phyloP scores from a whole-genome alignment of 2,329 filamentous ascomycete genomes.

The Hypoxylon rubiginosum region DNA sequence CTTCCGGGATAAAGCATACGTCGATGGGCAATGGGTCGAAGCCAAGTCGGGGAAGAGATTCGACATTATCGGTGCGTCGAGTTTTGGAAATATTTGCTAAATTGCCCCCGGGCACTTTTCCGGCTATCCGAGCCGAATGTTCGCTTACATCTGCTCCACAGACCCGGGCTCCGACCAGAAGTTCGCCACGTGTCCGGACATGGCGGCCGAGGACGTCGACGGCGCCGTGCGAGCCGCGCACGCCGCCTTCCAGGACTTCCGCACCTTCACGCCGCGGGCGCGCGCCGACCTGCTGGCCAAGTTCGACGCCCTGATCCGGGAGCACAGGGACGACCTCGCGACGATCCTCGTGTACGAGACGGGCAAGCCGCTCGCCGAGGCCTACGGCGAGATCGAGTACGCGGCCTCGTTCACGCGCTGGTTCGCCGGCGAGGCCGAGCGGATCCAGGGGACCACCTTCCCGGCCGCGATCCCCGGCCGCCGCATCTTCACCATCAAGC shows the following conservation, averaged over 20 bases:
- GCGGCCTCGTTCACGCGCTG: slow-evolving; percentile 67
- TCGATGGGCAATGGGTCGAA: slow-evolving; percentile 68
- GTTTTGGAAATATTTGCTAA: no score
- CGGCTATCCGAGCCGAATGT: no score
- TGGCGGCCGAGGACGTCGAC: slow-evolving; percentile 71
- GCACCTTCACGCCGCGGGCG: slow-evolving; percentile 69
- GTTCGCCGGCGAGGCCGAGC: slow-evolving; percentile 67
- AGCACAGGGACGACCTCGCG: slow-evolving; percentile 72
- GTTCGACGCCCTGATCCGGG: slow-evolving; percentile 75
- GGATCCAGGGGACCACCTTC: slow-evolving; percentile 70
- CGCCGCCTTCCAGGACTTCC: slow-evolving; percentile 71
- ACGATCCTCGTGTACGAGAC: slow-evolving; percentile 73
- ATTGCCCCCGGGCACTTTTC: not conserved
- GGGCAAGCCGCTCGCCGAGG: slow-evolving; percentile 68
- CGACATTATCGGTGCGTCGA: slow-evolving; percentile 66
- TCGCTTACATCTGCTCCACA: slow-evolving; percentile 44
- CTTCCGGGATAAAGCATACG: slow-evolving; percentile 66
- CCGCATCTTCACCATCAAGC: slow-evolving; percentile 79
- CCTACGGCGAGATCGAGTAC: slow-evolving; percentile 69
- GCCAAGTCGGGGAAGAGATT: slow-evolving; percentile 69
- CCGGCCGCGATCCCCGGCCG: slow-evolving; percentile 72
- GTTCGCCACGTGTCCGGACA: slow-evolving; percentile 59
- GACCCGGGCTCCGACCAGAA: slow-evolving; percentile 61
- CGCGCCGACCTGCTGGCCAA: slow-evolving; percentile 73
- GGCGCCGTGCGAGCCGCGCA: slow-evolving; percentile 70